Evolutionary conservation across 371 early-diverging fungal genomes (phyloP), one percentile per base, ranked within the genome.

Genomic region (Mucor mucedo): DNA sequence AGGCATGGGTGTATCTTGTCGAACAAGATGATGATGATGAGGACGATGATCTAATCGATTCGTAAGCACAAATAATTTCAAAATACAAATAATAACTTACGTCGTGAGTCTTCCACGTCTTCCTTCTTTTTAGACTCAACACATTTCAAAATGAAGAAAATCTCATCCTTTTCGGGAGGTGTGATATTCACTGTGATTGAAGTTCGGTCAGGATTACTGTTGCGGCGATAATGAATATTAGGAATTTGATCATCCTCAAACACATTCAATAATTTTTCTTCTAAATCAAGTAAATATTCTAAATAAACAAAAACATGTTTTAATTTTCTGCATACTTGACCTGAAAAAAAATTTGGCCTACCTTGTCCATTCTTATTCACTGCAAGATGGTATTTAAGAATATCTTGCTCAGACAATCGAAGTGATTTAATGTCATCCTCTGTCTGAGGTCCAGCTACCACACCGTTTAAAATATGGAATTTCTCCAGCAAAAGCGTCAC

Each of bases 401-500:
- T 62, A 29, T 69, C 63, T 30, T 65, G 56, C 33, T 73, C 66
- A 30, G 50, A 50, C 13, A 77, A 42, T 13, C 76, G 73, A 28
- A 80, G 52, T 2, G 75, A 63, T 9, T 58, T 44, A n/a, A 70
- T 65, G 10, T 68, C 55, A 29, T 73, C 72, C 8, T 66, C 61
- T 33, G 63, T 52, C 10, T 60, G 69, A 0, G 42, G n/a, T 21
- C 75, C 76, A 56, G 73, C 73, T 4, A 72, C 80, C 10, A 83
- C 63, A 10, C 83, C 83, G 55, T 82, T 82, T 32, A 78, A 45
- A 21, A 83, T 66, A 64, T 83, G 80, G 58, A 83, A 83, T 53
- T 78, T 79, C 14, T 83, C 80, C 5, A 83, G 58, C 10, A 79
- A 55, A 4, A 83, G 35, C 8, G 61, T 55, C 6, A 74, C 66